Base-by-base conservation (phyloP, 2,329 filamentous ascomycete genomes). In the Fusarium tuaranense region DNA sequence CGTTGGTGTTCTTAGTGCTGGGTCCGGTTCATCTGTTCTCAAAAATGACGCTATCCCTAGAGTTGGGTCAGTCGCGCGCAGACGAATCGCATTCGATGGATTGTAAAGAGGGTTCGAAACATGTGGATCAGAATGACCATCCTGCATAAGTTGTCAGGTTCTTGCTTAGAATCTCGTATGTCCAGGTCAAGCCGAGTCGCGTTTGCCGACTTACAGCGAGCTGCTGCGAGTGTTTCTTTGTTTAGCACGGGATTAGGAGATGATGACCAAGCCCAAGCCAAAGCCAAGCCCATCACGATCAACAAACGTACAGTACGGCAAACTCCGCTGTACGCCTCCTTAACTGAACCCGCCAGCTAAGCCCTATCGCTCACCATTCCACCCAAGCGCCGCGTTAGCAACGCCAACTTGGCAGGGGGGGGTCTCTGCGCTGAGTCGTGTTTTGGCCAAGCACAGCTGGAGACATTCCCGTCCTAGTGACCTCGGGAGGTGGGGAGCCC, bases 251-350 rank as follows among this genome's bases (percentile, higher is more conserved):
- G 46, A 68, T 74, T 68, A 74, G 61, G 68, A 25, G 27, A 69
- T 69, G 68, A 72, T 74, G 60, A 74, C 71, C 71, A 71, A 74
- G 71, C 63, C 63, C 64, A 41, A 58, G 30, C 71, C 71, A 71
- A 74, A 68, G 60, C 63, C 64, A 39, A 57, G 32, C 32, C 32
- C 30, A 57, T 64, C 20, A n/a, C 38, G 13, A 25, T 63, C 44
- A 63, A 51, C 30, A 30, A 25, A 7, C n/a, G 12, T 18, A 38
- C 46, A 59, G 71, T 18, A 51, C 46, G 67, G 71, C 44, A 68
- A 59, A 63, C 41, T 72, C 55, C 46, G 63, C 36, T 22, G 34
- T 12, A 1, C 44, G 32, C 32, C 32, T 34, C n/a, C 62, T 27
- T 18, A 25, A 41, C 16, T 46, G 25, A 65, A 65, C 27, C 36